These are phyloP conservation scores for Pseudevernia furfuracea DNA, from an alignment of 495 filamentous ascomycete species.

Conservation along the genomic window DNA sequence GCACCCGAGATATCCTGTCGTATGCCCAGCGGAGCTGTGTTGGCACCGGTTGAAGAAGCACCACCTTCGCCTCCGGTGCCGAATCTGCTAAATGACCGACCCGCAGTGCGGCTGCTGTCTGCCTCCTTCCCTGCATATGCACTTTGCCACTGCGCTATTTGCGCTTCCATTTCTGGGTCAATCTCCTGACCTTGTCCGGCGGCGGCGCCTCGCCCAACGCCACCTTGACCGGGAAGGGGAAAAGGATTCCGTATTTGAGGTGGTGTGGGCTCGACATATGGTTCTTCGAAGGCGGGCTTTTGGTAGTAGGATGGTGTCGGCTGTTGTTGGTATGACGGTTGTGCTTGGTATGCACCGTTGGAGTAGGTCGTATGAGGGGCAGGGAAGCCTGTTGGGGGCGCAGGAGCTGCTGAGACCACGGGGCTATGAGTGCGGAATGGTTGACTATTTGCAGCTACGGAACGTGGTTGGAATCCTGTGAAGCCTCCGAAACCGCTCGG, in stretches of 20 bases:
- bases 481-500: slow-evolving; percentile 37
- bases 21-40: slow-evolving; percentile 39
- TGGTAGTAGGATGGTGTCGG: slow-evolving; percentile 40
- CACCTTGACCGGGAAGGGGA: slow-evolving; percentile 49
- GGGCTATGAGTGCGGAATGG: slow-evolving; percentile 39
- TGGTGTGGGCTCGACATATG: slow-evolving; percentile 48
- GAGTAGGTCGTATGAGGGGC: slow-evolving; percentile 35
- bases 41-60: slow-evolving; percentile 38
- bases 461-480: slow-evolving; percentile 56
- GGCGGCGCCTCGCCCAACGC: slow-evolving; percentile 27
- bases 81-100: slow-evolving; percentile 25
- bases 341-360: slow-evolving; percentile 40
- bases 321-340: slow-evolving; percentile 39
- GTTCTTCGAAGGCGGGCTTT: slow-evolving; percentile 45
- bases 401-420: slow-evolving; percentile 38
- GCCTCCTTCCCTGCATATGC: slow-evolving; percentile 63
- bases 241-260: slow-evolving; percentile 86
- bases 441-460: slow-evolving; percentile 44
- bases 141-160: slow-evolving; percentile 94
- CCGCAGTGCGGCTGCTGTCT: slow-evolving; percentile 33
- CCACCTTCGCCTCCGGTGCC: slow-evolving; percentile 28
- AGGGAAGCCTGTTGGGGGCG: slow-evolving; percentile 36
- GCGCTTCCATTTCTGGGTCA: slow-evolving; percentile 83
- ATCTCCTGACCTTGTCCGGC: slow-evolving; percentile 41
- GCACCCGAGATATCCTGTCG: slow-evolving; percentile 26